Evolutionary conservation across 2,329 filamentous ascomycete species (phyloP), one percentile per base, ranked within the genome.

Genomic region (Mycosphaerella arachidis): DNA sequence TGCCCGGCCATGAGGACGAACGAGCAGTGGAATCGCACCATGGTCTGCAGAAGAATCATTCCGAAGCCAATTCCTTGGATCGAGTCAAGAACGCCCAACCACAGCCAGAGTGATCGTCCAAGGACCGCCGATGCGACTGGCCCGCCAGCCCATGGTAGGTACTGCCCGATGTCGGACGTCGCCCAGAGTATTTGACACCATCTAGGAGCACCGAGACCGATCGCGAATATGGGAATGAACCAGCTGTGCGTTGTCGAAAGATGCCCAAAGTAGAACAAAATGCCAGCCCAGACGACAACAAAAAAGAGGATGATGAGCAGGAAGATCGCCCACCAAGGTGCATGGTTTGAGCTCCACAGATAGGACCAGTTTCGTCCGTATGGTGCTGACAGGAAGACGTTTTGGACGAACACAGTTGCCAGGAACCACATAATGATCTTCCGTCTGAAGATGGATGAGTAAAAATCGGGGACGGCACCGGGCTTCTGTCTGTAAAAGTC

Each of bases 151-250:
- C 85, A 88, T 2, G 86, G 86, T 1, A 89, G 73, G 68, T 82
- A 88, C 30, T 80, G 75, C 3, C 84, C 86, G 61, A 86, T 81
- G 10, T 81, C 81, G 7, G 81, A 84, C 6, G 81, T 83, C 10
- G 81, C 82, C 86, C 86, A 88, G 70, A 86, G 83, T 70, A 87
- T 87, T 71, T 89, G 86, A 8, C 81, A 82, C 85, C 86, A 89
- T 61, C 86, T 78, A 1, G 86, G 86, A 3, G 85, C 85, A 48
- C 82, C 84, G 12, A 89, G 80, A 13, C 85, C 86, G 60, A 88
- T 84, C 50, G 86, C 85, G 63, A 88, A 87, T 58, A 89, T 82
- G 12, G 86, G 86, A 4, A 89, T 74, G 64, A 88, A 82, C 86
- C 86, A 88, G 54, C 80, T 83, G 71, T 88, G 86, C 16, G 79